Conservation (phyloP, 2,329 filamentous ascomycete species). For the Trichoderma asperellum region DNA sequence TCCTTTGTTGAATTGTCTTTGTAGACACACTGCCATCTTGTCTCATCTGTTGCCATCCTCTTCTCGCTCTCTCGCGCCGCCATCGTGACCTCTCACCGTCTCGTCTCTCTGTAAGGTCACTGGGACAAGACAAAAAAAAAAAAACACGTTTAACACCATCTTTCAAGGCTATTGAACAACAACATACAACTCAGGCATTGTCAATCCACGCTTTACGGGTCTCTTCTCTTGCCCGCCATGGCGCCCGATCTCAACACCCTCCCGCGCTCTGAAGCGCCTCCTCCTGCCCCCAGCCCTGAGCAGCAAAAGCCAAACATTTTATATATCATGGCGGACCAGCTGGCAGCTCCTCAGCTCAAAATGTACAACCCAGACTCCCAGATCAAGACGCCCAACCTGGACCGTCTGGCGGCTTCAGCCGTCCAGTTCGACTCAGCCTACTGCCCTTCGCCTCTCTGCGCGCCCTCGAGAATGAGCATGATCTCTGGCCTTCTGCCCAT, state of each 20-base stretch:
- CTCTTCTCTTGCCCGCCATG: conserved; percentile 51
- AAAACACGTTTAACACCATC: background rate
- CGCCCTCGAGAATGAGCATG: conserved; percentile 91
- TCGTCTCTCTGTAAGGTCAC: background rate
- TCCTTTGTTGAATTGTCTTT: background rate
- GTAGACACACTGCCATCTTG: background rate
- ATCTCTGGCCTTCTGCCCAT: conserved; percentile 90
- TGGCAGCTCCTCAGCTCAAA: conserved; percentile 86
- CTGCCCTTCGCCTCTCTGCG: conserved; percentile 90
- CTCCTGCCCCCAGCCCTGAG: conserved; percentile 33
- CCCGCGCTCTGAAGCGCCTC: conserved; percentile 55
- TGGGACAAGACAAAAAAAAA: background rate
- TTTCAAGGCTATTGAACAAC: background rate
- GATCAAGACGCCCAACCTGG: conserved; percentile 90
- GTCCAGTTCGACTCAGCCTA: conserved; percentile 94
- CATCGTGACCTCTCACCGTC: conserved; percentile 1
- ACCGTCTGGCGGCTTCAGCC: conserved; percentile 76
- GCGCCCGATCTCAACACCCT: conserved; percentile 76
- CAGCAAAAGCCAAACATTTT: conserved; percentile 49
- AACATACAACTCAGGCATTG: background rate
- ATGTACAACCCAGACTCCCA: conserved; percentile 88
- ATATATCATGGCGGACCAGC: conserved; percentile 97
- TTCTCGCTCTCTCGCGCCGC: background rate
- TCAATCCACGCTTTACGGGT: background rate
- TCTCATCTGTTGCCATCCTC: background rate